Conservation (phyloP, 768 basidiomycete species). For the Calocybe indica region DNA sequence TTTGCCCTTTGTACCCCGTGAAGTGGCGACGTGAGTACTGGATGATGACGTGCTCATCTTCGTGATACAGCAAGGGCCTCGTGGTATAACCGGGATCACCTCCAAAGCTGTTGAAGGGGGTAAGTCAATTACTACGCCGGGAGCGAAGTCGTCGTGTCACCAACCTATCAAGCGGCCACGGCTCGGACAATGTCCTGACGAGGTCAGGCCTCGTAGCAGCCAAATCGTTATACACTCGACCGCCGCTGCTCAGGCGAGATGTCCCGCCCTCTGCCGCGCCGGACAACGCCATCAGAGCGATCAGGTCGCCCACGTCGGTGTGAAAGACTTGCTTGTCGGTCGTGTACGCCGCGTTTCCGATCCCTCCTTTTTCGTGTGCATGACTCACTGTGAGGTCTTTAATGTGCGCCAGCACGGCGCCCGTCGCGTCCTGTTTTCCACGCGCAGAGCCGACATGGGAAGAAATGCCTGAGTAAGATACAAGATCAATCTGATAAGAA, state of each 20-base stretch:
- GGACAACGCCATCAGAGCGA: constrained; percentile 36
- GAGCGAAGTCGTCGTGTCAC: not conserved
- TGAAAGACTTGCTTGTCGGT: constrained; percentile 48
- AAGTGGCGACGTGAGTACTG: constrained; percentile 42
- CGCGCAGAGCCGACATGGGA: constrained; percentile 39
- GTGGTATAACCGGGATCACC: constrained; percentile 26
- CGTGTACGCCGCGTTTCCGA: constrained; percentile 40
- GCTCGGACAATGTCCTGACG: constrained; percentile 31
- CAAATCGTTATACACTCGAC: constrained; percentile 39
- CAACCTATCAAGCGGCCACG: constrained; percentile 39
- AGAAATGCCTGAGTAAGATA: constrained; percentile 28
- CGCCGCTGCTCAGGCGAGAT: constrained; percentile 37
- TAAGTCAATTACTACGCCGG: not conserved
- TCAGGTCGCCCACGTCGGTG: constrained; percentile 40
- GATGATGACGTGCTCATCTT: constrained; percentile 33
- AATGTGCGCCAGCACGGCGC: constrained; percentile 40
- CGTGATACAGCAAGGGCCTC: constrained; percentile 34
- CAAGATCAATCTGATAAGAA: constrained; percentile 10
- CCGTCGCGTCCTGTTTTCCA: constrained; percentile 37
- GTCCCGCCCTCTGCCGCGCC: constrained; percentile 37
- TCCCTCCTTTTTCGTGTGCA: constrained; percentile 32
- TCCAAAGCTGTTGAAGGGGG: constrained; percentile 26
- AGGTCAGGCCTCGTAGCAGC: constrained; percentile 40
- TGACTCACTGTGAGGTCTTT: constrained; percentile 40
- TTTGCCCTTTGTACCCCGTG: constrained; percentile 32